These are phyloP conservation scores for Extremus antarcticus DNA, from an alignment of 495 filamentous ascomycete species.

Conservation along the genomic window DNA sequence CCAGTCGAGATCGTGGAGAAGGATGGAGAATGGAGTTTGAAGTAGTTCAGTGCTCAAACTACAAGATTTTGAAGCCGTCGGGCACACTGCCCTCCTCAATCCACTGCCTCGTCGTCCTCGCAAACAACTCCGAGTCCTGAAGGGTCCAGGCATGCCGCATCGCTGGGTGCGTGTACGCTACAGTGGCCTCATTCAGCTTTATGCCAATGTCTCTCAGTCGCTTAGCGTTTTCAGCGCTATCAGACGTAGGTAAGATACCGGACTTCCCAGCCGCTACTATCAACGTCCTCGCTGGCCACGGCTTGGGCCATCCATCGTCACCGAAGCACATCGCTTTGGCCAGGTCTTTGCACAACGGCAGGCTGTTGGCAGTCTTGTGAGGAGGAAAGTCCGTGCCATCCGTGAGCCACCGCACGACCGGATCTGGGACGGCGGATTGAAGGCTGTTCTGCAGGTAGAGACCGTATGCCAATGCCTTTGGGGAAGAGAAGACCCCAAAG, in stretches of 20 bases:
- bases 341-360: constrained; percentile 5
- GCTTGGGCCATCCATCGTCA: constrained; percentile 1
- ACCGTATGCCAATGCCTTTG: not conserved
- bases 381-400: constrained; percentile 10
- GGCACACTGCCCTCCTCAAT: constrained; percentile 10
- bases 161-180: constrained; percentile 6
- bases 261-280: constrained; percentile 14
- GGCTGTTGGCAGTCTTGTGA: not conserved
- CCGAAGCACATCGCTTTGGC: not conserved
- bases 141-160: constrained; percentile 20
- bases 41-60: constrained; percentile 30
- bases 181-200: not conserved
- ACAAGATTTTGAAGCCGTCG: constrained; percentile 5
- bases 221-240: constrained; percentile 6
- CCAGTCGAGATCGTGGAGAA: constrained; percentile 59
- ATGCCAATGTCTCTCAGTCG: constrained; percentile 6
- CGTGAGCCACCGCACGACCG: constrained; percentile 8
- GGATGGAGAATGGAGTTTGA: constrained; percentile 57
- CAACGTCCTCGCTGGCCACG: constrained; percentile 8
- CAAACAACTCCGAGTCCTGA: constrained; percentile 18
- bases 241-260: constrained; percentile 9
- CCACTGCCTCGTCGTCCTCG: not conserved
- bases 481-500: not conserved
- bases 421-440: not conserved
- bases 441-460: not conserved